Evolutionary conservation across 768 basidiomycete species (phyloP).

Genomic region (Lentinula raphanica): DNA sequence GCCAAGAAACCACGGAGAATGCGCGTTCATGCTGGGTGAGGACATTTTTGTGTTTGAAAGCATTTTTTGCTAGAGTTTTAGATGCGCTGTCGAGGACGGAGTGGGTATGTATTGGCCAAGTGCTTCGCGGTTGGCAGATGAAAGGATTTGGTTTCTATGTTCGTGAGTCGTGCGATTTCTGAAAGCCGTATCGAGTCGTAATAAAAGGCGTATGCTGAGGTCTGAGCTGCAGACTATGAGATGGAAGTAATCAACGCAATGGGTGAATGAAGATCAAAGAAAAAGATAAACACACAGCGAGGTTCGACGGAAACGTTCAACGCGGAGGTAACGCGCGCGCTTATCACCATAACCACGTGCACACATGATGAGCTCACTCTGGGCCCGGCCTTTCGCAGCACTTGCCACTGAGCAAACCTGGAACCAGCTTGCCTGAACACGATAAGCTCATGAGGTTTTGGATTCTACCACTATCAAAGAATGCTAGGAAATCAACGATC

Average conservation of each 20-base stretch:
- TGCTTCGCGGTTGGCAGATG: background rate
- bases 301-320: background rate
- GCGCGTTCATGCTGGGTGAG: background rate
- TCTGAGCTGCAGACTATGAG: background rate
- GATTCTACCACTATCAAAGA: no score
- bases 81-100: background rate
- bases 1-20: constrained; percentile 53
- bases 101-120: background rate
- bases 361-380: background rate
- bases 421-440: no score
- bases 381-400: no score
- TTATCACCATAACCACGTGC: background rate
- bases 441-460: no score
- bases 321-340: background rate
- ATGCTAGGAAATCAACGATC: no score
- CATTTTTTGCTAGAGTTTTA: background rate
- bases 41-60: background rate
- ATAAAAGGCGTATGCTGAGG: background rate
- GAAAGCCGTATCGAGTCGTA: background rate
- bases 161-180: background rate
- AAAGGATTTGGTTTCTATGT: background rate
- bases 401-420: no score
- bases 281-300: background rate
- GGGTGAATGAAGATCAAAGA: background rate
- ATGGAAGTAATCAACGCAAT: background rate